Percentiles rank a stretch among this genome's conserved stretches.
Evolutionary conservation across 768 basidiomycete genomes (phyloP).

Genomic region (Podaxis carcinomalis): DNA sequence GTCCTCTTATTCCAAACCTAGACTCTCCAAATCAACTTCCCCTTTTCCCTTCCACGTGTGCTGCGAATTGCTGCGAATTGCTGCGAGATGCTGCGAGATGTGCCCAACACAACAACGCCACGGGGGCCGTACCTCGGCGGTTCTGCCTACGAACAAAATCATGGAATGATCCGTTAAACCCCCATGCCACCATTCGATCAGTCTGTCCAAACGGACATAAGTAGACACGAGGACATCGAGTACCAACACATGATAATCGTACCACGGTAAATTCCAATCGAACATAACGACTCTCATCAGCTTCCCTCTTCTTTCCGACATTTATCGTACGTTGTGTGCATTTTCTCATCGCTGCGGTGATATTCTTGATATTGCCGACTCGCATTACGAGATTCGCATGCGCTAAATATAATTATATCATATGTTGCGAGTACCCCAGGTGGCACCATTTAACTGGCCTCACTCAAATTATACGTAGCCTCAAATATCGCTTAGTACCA

Average conservation of each 20-base stretch:
- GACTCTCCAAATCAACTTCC: too few species aligned
- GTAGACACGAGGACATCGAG: too few species aligned
- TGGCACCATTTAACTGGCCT: too few species aligned
- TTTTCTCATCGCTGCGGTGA: neutral
- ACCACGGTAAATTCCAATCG: neutral
- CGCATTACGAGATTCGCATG: neutral
- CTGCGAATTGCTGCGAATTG: too few species aligned
- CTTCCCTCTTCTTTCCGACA: neutral
- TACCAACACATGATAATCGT: neutral
- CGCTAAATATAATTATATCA: neutral
- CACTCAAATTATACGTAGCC: too few species aligned
- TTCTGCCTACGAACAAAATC: too few species aligned
- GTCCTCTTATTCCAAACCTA: neutral
- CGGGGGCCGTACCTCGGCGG: too few species aligned
- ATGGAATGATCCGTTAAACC: too few species aligned
- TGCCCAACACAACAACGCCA: neutral
- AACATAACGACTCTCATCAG: neutral
- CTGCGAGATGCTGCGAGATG: too few species aligned
- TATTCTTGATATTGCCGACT: neutral
- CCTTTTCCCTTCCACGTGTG: neutral
- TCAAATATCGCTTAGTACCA: too few species aligned
- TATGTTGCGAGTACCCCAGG: neutral
- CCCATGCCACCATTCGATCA: too few species aligned
- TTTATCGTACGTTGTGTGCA: conserved; percentile 1
- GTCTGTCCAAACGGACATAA: too few species aligned